Percentiles rank a stretch among this genome's conserved stretches.
Evolutionary conservation across 257 asterid species (phyloP).

Genomic region (Ocimum tenuiflorum): DNA sequence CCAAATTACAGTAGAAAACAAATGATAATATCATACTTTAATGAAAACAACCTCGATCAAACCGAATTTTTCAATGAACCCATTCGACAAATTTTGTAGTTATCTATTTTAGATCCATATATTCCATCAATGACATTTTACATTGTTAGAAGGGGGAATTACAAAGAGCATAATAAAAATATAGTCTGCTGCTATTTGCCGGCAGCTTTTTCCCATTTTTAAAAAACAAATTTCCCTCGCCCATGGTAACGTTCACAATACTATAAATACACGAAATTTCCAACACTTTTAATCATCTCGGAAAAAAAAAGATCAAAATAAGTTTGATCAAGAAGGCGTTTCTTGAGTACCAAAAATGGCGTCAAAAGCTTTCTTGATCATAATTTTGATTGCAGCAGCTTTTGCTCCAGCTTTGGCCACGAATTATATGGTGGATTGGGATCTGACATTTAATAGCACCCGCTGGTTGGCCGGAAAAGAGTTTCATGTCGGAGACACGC

Average conservation of each 20-base stretch:
- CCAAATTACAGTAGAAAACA: no score
- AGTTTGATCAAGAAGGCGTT: neutral
- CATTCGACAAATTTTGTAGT: no score
- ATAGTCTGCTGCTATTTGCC: slow-evolving; percentile 8
- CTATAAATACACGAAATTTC: neutral
- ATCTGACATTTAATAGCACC: neutral
- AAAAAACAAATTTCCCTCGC: neutral
- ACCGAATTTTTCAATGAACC: no score
- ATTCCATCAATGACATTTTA: neutral
- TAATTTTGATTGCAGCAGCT: neutral
- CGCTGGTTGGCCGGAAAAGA: neutral
- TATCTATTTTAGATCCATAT: neutral
- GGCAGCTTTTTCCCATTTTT: neutral
- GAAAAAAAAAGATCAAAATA: neutral
- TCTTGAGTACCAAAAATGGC: neutral
- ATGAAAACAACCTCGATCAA: no score
- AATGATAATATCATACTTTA: no score
- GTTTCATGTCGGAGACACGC: neutral
- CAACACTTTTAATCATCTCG: neutral
- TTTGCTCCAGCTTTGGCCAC: neutral
- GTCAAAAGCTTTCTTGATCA: neutral
- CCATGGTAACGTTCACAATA: neutral
- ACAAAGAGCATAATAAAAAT: neutral
- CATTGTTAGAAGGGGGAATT: neutral
- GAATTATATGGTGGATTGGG: neutral